phyloP scores from a whole-genome alignment of 805 yeast genomes.

The Zygosaccharomyces siamensis region DNA sequence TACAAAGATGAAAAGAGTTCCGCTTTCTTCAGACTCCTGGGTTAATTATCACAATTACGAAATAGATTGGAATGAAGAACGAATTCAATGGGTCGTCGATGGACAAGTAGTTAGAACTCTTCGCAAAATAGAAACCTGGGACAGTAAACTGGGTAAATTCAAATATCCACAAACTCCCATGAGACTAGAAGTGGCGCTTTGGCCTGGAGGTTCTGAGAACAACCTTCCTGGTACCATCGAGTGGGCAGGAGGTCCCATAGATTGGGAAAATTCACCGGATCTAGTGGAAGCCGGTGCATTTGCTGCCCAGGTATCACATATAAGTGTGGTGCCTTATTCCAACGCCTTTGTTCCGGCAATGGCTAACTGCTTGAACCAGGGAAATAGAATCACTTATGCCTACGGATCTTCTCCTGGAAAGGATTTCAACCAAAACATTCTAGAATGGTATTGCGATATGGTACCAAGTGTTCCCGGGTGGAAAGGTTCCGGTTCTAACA shows the following conservation, averaged over 20 bases:
- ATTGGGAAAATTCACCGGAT: conserved; percentile 74
- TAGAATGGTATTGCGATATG: conserved; percentile 19
- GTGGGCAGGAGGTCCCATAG: conserved; percentile 86
- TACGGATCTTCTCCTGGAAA: conserved; percentile 7
- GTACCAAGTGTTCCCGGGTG: conserved; percentile 14
- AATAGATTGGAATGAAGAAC: conserved; percentile 76
- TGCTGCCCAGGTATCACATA: conserved; percentile 54
- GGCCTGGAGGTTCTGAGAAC: conserved; percentile 66
- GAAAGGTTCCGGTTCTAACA: conserved; percentile 10
- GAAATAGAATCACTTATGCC: conserved; percentile 9
- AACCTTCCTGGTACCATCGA: conserved; percentile 60
- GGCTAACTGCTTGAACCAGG: conserved; percentile 10
- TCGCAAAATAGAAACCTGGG: conserved; percentile 56
- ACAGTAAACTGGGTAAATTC: conserved; percentile 49
- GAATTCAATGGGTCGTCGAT: conserved; percentile 67
- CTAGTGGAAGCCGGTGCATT: conserved; percentile 69
- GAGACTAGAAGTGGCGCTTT: conserved; percentile 65
- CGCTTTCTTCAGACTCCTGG: conserved; percentile 45
- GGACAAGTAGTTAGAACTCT: conserved; percentile 62
- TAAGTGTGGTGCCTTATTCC: conserved; percentile 60
- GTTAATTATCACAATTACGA: conserved; percentile 68
- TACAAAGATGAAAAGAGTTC: conserved; percentile 42
- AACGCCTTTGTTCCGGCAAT: conserved; percentile 17
- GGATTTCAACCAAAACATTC: conserved; percentile 13
- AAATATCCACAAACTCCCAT: conserved; percentile 72